Conservation (phyloP, 495 filamentous ascomycete genomes). For the Hypoxylon subgilvum region DNA sequence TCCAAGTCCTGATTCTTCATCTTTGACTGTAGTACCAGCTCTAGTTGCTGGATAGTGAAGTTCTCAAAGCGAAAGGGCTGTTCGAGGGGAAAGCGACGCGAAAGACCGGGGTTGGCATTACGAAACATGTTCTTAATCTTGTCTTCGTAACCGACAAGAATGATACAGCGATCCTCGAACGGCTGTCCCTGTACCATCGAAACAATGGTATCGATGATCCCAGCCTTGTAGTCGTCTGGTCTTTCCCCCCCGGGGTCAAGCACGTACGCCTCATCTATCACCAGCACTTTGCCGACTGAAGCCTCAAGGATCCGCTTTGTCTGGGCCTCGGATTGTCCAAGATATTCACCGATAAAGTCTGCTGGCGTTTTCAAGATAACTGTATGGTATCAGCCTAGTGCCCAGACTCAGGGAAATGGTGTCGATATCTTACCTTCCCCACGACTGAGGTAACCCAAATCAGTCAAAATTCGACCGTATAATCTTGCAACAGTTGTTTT, state of each 20-base stretch:
- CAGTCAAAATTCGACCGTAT: conserved; percentile 66
- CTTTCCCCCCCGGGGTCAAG: conserved; percentile 35
- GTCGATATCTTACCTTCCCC: neutral
- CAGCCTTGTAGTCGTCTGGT: conserved; percentile 63
- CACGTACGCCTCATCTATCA: conserved; percentile 78
- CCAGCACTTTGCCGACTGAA: conserved; percentile 72
- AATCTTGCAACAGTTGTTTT: conserved; percentile 77
- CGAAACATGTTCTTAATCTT: conserved; percentile 77
- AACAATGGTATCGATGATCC: conserved; percentile 75
- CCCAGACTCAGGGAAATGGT: neutral
- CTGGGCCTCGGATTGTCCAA: conserved; percentile 70
- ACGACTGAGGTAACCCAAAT: conserved; percentile 57
- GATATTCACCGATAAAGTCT: conserved; percentile 68
- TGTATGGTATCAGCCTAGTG: neutral
- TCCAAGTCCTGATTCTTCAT: conserved; percentile 54
- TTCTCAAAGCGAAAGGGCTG: conserved; percentile 72
- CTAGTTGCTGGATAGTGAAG: conserved; percentile 63
- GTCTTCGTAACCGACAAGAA: conserved; percentile 77
- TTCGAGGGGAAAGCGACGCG: conserved; percentile 67
- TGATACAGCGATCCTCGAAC: conserved; percentile 76
- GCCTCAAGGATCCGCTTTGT: conserved; percentile 71
- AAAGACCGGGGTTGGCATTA: conserved; percentile 75
- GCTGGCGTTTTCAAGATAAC: conserved; percentile 57
- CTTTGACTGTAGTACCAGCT: conserved; percentile 62
- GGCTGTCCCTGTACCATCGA: conserved; percentile 74